Conservation (phyloP, 164 flowering plant genomes). For the Tetracentron sinense region DNA sequence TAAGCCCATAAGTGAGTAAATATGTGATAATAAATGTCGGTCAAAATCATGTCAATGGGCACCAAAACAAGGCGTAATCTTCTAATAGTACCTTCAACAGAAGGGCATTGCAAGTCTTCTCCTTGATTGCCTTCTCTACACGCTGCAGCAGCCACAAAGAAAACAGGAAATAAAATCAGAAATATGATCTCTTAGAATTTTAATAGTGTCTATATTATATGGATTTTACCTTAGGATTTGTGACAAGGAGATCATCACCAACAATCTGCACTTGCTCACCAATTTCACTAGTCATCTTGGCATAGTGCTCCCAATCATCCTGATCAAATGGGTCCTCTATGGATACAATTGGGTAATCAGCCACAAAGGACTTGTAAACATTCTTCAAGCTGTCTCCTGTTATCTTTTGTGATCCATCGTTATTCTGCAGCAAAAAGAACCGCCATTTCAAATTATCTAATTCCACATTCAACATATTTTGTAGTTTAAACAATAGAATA, state of each 20-base stretch:
- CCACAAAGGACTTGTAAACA: constrained; percentile 39
- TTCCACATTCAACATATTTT: too few species aligned
- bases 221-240: constrained; percentile 32
- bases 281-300: constrained; percentile 33
- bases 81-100: constrained; percentile 62
- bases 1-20: too few species aligned
- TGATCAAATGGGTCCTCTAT: constrained; percentile 43
- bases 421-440: constrained; percentile 25
- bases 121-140: constrained; percentile 56
- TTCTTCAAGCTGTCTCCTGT: constrained; percentile 34
- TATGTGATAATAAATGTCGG: too few species aligned
- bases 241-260: constrained; percentile 41
- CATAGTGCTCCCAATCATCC: constrained; percentile 42
- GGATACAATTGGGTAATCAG: constrained; percentile 37
- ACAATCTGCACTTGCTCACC: constrained; percentile 38
- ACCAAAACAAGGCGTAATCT: too few species aligned
- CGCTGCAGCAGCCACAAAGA: constrained; percentile 26
- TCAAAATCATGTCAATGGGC: constrained; percentile 41
- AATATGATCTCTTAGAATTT: neutral
- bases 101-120: constrained; percentile 61
- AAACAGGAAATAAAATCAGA: neutral
- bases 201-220: neutral
- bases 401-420: constrained; percentile 39
- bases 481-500: too few species aligned
- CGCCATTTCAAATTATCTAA: neutral